Conservation (phyloP, 495 filamentous ascomycete species). For the Bathelium albidoporum region DNA sequence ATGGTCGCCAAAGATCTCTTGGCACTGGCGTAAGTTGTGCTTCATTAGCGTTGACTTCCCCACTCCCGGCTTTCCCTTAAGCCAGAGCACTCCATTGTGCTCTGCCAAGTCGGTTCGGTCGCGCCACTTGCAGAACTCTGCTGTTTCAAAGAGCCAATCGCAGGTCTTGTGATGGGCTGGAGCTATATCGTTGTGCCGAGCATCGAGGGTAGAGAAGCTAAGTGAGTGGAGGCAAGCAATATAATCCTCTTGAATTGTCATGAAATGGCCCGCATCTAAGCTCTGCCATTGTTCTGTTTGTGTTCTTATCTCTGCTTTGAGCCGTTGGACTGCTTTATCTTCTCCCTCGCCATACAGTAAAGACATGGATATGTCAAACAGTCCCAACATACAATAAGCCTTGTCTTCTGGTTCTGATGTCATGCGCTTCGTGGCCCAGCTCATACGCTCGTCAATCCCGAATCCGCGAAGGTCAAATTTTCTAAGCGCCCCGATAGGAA, state of each 20-base stretch:
- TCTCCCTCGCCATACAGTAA: too few species aligned
- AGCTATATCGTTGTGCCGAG: background rate
- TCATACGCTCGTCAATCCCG: too few species aligned
- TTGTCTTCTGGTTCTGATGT: too few species aligned
- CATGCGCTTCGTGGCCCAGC: too few species aligned
- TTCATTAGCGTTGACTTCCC: background rate
- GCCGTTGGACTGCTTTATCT: constrained; percentile 21
- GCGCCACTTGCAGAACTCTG: background rate
- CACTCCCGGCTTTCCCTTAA: background rate
- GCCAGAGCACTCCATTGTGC: background rate
- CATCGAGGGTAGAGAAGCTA: background rate
- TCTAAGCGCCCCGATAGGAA: too few species aligned
- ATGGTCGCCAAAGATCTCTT: background rate
- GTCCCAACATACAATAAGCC: too few species aligned
- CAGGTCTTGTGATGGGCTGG: background rate
- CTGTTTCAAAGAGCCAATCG: background rate
- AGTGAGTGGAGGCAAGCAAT: background rate
- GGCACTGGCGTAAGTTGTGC: background rate
- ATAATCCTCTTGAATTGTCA: too few species aligned
- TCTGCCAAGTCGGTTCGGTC: background rate
- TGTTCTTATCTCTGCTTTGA: constrained; percentile 26
- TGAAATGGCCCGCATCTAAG: too few species aligned
- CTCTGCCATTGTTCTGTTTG: too few species aligned
- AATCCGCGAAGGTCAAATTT: too few species aligned
- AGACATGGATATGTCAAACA: too few species aligned